These are phyloP conservation scores for Fusarium dimerum DNA, from an alignment of 2,329 filamentous ascomycete genomes.

Conservation along the genomic window DNA sequence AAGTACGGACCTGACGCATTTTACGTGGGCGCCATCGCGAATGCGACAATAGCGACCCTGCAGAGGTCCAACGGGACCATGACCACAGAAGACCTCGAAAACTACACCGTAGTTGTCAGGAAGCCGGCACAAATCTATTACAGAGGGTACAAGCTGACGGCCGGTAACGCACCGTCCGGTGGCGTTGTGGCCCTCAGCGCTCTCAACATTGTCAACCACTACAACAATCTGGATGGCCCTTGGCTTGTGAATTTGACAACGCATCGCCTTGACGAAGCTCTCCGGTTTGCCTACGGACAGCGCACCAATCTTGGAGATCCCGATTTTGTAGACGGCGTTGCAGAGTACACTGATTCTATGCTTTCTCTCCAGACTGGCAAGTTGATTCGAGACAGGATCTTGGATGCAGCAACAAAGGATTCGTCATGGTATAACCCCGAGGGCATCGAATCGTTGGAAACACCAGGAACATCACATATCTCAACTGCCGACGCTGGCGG, in stretches of 20 bases:
- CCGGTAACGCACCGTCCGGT: slow-evolving; percentile 69
- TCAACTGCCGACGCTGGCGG: slow-evolving; percentile 69
- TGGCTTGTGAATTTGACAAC: slow-evolving; percentile 61
- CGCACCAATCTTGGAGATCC: slow-evolving; percentile 77
- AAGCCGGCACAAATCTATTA: slow-evolving; percentile 63
- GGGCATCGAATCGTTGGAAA: slow-evolving; percentile 52
- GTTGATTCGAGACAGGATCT: slow-evolving; percentile 49
- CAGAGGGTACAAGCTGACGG: slow-evolving; percentile 68
- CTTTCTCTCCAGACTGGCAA: slow-evolving; percentile 65
- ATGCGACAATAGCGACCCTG: slow-evolving; percentile 68
- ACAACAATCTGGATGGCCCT: slow-evolving; percentile 61
- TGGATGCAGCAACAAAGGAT: slow-evolving; percentile 41
- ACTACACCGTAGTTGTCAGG: slow-evolving; percentile 69
- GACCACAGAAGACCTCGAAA: slow-evolving; percentile 69
- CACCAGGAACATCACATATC: slow-evolving; percentile 68
- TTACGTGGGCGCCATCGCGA: slow-evolving; percentile 68
- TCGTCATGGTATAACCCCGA: slow-evolving; percentile 50
- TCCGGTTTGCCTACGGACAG: slow-evolving; percentile 78
- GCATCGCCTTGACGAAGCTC: slow-evolving; percentile 80
- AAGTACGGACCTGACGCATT: slow-evolving; percentile 66
- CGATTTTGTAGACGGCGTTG: slow-evolving; percentile 61
- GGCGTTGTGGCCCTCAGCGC: slow-evolving; percentile 70
- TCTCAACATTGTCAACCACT: slow-evolving; percentile 75
- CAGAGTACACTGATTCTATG: slow-evolving; percentile 62
- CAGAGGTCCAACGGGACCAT: slow-evolving; percentile 70